A percentile compares a stretch with the other conserved stretches of the same genome.
These are phyloP conservation scores for Cucumis hystrix DNA, from an alignment of 306 rosid genomes.

Conservation along the genomic window DNA sequence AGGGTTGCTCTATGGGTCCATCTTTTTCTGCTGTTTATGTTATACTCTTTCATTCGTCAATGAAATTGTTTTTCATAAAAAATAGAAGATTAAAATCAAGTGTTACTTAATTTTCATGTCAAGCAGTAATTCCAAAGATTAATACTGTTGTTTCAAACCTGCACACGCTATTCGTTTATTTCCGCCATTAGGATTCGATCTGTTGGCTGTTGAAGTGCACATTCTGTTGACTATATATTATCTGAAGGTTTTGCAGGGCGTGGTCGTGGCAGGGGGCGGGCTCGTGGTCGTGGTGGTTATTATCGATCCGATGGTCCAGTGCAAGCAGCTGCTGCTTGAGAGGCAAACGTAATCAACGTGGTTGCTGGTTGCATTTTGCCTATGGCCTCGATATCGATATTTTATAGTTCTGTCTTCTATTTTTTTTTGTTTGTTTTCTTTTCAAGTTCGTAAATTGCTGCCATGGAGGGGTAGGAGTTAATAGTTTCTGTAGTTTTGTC, in stretches of 20 bases:
- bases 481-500: neutral
- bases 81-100: too few species aligned
- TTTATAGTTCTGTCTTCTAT: constrained; percentile 14
- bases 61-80: too few species aligned
- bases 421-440: neutral
- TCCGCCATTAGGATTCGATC: neutral
- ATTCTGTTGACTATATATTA: neutral
- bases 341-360: neutral
- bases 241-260: constrained; percentile 34
- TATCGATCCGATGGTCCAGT: constrained; percentile 29
- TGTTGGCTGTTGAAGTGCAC: neutral
- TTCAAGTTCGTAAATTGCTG: neutral
- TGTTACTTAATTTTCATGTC: too few species aligned
- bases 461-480: neutral
- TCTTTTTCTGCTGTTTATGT: too few species aligned
- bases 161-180: neutral
- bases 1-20: too few species aligned
- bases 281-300: constrained; percentile 35
- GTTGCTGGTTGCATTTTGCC: constrained; percentile 33
- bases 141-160: neutral
- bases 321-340: constrained; percentile 35
- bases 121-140: too few species aligned
- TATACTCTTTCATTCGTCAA: too few species aligned
- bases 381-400: constrained; percentile 36
- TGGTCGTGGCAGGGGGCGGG: constrained; percentile 64